Percentiles rank a stretch among this genome's conserved stretches.
These are phyloP conservation scores for Colletotrichum liriopes DNA, from an alignment of 2,329 filamentous ascomycete species.

Conservation along the genomic window DNA sequence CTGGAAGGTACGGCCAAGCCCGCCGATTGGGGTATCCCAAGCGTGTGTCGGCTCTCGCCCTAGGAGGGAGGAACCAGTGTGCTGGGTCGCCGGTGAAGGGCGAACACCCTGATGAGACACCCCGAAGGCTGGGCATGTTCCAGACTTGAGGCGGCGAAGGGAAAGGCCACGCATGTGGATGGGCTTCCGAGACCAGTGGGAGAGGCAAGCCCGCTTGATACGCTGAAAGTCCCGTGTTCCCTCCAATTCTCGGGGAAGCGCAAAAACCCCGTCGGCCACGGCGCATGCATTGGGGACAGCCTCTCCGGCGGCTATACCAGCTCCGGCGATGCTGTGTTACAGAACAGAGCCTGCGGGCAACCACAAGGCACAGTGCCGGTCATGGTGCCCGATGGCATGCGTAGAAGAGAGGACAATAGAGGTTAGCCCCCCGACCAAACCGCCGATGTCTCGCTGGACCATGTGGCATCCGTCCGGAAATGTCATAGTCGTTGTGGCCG, in stretches of 20 bases:
- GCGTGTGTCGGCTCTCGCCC: background rate
- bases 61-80: background rate
- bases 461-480: conserved; percentile 40
- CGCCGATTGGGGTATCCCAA: background rate
- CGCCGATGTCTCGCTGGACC: conserved; percentile 18
- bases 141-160: conserved; percentile 25
- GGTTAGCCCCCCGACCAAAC: background rate
- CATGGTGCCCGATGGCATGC: background rate
- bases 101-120: conserved; percentile 2
- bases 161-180: background rate
- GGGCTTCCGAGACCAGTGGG: background rate
- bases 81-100: conserved; percentile 2
- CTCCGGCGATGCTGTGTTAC: conserved; percentile 35
- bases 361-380: conserved; percentile 1
- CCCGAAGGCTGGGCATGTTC: conserved; percentile 6
- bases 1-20: conserved; percentile 5
- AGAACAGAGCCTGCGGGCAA: background rate
- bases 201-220: conserved; percentile 1
- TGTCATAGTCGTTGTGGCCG: conserved; percentile 19
- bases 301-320: conserved; percentile 18
- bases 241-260: background rate
- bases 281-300: background rate
- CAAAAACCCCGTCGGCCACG: background rate
- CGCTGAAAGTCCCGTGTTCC: background rate
- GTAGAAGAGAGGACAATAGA: background rate